phyloP scores from a whole-genome alignment of 2,329 filamentous ascomycete genomes.

The Cercospora brassicicola region DNA sequence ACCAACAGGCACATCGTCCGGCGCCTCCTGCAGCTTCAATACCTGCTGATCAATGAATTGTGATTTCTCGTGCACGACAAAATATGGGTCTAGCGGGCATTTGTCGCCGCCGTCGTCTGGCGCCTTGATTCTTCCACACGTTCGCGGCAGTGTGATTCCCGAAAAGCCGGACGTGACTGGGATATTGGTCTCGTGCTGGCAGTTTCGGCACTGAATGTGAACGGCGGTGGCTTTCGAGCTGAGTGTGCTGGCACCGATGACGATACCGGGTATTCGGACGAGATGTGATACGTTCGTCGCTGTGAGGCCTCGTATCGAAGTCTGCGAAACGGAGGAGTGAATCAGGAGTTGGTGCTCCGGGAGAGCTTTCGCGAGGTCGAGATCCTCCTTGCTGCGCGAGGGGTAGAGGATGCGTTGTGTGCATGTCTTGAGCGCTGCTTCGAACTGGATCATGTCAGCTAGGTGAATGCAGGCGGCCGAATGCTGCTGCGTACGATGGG shows the following conservation, averaged over 20 bases:
- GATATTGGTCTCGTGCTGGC: constrained; percentile 69
- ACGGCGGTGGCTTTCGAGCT: constrained; percentile 91
- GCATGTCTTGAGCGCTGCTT: constrained; percentile 83
- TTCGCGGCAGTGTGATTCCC: constrained; percentile 78
- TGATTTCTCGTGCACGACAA: constrained; percentile 90
- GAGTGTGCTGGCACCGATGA: constrained; percentile 94
- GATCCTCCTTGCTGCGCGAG: constrained; percentile 61
- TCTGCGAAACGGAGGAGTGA: constrained; percentile 85
- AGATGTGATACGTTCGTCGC: constrained; percentile 89
- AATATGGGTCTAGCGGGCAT: constrained; percentile 93
- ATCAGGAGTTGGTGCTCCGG: constrained; percentile 93
- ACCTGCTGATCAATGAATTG: constrained; percentile 97
- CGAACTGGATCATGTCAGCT: constrained; percentile 64
- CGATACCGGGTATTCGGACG: constrained; percentile 95
- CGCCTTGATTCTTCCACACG: constrained; percentile 62
- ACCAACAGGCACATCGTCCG: constrained; percentile 94
- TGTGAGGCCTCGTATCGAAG: constrained; percentile 90
- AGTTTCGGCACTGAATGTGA: constrained; percentile 84
- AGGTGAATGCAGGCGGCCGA: background rate
- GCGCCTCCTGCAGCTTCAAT: constrained; percentile 95
- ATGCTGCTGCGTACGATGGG: constrained; percentile 65
- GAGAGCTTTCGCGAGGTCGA: constrained; percentile 46
- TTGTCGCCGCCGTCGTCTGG: constrained; percentile 64
- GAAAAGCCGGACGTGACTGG: constrained; percentile 81
- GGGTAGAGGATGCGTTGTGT: constrained; percentile 93